Percentiles rank a stretch among this genome's conserved stretches.
These are phyloP conservation scores for Pestalotiopsis sp. DNA, from an alignment of 2,329 filamentous ascomycete species.

Conservation along the genomic window DNA sequence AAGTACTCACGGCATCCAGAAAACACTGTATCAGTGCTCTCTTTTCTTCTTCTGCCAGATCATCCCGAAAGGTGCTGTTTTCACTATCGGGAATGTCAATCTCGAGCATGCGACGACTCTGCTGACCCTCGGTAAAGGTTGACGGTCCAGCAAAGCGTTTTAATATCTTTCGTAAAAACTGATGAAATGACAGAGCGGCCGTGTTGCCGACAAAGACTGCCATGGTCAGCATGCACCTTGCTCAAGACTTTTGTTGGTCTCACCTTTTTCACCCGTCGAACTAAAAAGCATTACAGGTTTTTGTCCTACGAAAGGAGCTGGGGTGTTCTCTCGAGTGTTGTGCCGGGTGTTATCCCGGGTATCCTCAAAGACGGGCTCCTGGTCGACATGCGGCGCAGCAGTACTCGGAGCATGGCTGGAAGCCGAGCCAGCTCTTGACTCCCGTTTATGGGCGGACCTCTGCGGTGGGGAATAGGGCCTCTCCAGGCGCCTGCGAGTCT, in stretches of 20 bases:
- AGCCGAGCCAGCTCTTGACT: background rate
- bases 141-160: constrained; percentile 56
- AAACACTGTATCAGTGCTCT: constrained; percentile 9
- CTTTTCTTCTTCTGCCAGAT: constrained; percentile 3
- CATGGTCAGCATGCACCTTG: background rate
- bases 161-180: constrained; percentile 50
- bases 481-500: constrained; percentile 4
- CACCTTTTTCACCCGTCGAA: constrained; percentile 54
- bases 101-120: constrained; percentile 56
- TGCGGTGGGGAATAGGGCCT: constrained; percentile 5
- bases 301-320: constrained; percentile 3
- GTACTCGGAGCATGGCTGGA: constrained; percentile 1
- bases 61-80: background rate
- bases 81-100: constrained; percentile 10
- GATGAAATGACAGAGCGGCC: constrained; percentile 57
- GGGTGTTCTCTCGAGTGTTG: constrained; percentile 29
- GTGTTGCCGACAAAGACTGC: constrained; percentile 53
- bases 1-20: constrained; percentile 4
- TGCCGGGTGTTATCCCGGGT: constrained; percentile 29
- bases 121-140: constrained; percentile 53
- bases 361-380: constrained; percentile 15
- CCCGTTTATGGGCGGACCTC: background rate
- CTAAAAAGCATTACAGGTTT: constrained; percentile 46
- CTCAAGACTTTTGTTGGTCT: constrained; percentile 2
- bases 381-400: background rate